Conservation (phyloP, 768 basidiomycete species). For the Russula sp. region DNA sequence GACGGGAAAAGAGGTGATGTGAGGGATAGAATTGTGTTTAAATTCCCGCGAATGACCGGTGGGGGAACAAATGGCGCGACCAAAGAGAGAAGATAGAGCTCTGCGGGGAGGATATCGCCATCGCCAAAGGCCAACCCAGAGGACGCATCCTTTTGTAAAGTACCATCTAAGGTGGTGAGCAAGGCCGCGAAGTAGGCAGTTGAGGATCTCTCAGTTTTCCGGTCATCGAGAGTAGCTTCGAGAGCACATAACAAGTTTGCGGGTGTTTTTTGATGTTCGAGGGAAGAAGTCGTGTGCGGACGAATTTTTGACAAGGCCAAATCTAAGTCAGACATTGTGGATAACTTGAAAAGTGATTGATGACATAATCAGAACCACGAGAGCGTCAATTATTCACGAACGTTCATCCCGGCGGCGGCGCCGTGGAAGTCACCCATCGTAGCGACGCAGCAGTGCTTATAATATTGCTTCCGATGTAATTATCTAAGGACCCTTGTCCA, state of each 20-base stretch:
- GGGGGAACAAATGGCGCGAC: constrained; percentile 70
- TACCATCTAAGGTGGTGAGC: constrained; percentile 75
- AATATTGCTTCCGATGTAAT: too few relatives aligned
- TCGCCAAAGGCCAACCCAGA: constrained; percentile 41
- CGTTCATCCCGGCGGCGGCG: background rate
- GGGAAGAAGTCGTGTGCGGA: constrained; percentile 71
- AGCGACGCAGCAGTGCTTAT: too few relatives aligned
- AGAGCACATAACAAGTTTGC: constrained; percentile 80
- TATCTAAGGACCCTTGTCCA: too few relatives aligned
- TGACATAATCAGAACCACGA: constrained; percentile 4
- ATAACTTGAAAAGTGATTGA: background rate
- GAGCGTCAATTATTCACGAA: background rate
- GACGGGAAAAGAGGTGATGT: constrained; percentile 76
- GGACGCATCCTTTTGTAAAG: constrained; percentile 52
- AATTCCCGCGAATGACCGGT: constrained; percentile 76
- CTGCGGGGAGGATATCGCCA: constrained; percentile 75
- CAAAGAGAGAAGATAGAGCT: constrained; percentile 76
- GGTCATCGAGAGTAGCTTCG: constrained; percentile 73
- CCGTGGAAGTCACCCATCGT: too few relatives aligned
- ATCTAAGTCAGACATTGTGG: constrained; percentile 34
- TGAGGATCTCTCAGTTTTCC: constrained; percentile 58
- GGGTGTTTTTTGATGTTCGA: constrained; percentile 86
- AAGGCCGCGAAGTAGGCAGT: constrained; percentile 96
- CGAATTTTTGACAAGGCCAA: constrained; percentile 76
- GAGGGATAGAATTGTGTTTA: constrained; percentile 62